Percentiles rank a stretch among this genome's conserved stretches.
These are phyloP conservation scores for Penicillium concentricum DNA, from an alignment of 2,329 filamentous ascomycete genomes.

Conservation along the genomic window DNA sequence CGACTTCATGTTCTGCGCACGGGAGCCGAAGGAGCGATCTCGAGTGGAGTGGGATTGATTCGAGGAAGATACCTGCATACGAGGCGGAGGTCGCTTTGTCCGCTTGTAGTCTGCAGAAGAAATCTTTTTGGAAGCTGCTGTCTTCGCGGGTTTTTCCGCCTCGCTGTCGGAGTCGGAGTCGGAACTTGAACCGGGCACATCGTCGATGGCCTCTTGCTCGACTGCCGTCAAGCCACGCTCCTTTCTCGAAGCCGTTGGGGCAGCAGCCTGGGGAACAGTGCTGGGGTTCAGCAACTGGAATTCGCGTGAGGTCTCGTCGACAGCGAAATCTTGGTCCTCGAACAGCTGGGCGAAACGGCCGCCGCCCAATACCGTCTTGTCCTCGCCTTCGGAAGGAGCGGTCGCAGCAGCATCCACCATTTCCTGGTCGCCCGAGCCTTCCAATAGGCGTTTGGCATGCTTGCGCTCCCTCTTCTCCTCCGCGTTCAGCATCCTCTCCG, in stretches of 20 bases:
- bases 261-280: constrained; percentile 51
- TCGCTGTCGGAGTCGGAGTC: constrained; percentile 37
- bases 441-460: constrained; percentile 48
- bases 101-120: constrained; percentile 57
- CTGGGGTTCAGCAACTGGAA: constrained; percentile 89
- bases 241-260: constrained; percentile 23
- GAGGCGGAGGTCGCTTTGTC: constrained; percentile 51
- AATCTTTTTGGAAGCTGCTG: constrained; percentile 45
- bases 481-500: constrained; percentile 60
- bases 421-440: constrained; percentile 57
- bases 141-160: constrained; percentile 27
- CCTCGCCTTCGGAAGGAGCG: constrained; percentile 27
- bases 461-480: constrained; percentile 57
- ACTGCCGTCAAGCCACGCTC: constrained; percentile 60
- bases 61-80: constrained; percentile 59
- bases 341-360: constrained; percentile 85
- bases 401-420: constrained; percentile 30
- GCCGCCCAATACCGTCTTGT: constrained; percentile 72
- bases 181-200: constrained; percentile 45
- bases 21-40: constrained; percentile 58
- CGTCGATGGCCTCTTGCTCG: constrained; percentile 60
- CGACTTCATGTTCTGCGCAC: constrained; percentile 48
- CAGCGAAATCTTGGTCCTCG: constrained; percentile 86
- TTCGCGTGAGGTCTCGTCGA: constrained; percentile 85
- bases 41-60: constrained; percentile 44